These are phyloP conservation scores for Amanita pseudoporphyria DNA, from an alignment of 768 basidiomycete genomes.

Conservation along the genomic window DNA sequence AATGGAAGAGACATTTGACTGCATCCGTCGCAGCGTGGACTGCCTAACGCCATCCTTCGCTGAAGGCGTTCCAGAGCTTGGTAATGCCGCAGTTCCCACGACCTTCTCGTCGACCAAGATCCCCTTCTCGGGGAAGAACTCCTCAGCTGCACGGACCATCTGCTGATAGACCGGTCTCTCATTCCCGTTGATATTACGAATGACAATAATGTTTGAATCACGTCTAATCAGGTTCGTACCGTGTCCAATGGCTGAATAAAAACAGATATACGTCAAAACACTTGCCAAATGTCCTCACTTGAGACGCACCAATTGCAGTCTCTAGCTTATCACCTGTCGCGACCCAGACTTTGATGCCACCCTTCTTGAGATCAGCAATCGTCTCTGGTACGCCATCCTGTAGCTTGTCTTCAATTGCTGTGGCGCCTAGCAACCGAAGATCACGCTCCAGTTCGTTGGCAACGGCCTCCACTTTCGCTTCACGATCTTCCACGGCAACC, in stretches of 20 bases:
- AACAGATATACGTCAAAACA: background rate
- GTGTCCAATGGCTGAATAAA: slow-evolving; percentile 76
- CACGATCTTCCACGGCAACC: slow-evolving; percentile 69
- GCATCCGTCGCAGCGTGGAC: slow-evolving; percentile 49
- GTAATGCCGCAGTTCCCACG: slow-evolving; percentile 14
- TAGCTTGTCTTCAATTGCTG: slow-evolving; percentile 95
- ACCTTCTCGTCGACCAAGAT: slow-evolving; percentile 42
- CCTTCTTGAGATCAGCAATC: slow-evolving; percentile 91
- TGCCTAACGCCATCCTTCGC: slow-evolving; percentile 16
- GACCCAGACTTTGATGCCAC: slow-evolving; percentile 98
- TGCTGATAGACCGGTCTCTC: slow-evolving; percentile 70
- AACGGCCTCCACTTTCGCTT: slow-evolving; percentile 66
- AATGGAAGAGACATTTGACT: slow-evolving; percentile 58
- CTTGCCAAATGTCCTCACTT: background rate
- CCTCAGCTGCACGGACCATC: slow-evolving; percentile 68
- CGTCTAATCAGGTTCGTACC: slow-evolving; percentile 88
- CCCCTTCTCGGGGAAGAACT: slow-evolving; percentile 82
- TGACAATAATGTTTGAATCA: slow-evolving; percentile 90
- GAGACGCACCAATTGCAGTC: slow-evolving; percentile 77
- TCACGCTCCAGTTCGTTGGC: slow-evolving; percentile 77
- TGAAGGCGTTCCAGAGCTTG: slow-evolving; percentile 24
- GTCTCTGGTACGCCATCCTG: slow-evolving; percentile 98
- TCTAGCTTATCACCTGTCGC: slow-evolving; percentile 98
- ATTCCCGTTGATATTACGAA: slow-evolving; percentile 57
- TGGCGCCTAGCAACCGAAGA: slow-evolving; percentile 80